Conservation (phyloP, 306 rosid species). For the Erythrophleum fordii region DNA sequence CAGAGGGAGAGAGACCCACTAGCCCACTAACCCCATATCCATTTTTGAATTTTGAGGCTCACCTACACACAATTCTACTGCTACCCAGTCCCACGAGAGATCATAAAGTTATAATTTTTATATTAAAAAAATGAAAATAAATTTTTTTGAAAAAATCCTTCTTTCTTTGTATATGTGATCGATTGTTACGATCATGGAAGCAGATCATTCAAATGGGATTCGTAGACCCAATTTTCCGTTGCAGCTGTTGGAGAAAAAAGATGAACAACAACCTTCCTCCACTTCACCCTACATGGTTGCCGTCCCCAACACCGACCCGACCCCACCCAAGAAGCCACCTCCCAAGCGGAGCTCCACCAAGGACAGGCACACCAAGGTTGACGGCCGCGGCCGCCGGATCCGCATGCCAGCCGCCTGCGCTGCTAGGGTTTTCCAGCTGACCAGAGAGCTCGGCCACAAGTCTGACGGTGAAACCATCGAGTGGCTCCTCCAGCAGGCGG, state of each 20-base stretch:
- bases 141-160: not conserved
- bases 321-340: slow-evolving; percentile 51
- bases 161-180: slow-evolving; percentile 31
- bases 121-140: too few species aligned
- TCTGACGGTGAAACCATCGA: slow-evolving; percentile 95
- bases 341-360: slow-evolving; percentile 79
- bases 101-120: not conserved
- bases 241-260: slow-evolving; percentile 74
- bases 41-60: slow-evolving; percentile 51
- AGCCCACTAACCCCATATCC: slow-evolving; percentile 67
- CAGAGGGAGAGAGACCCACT: slow-evolving; percentile 71
- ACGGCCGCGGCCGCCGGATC: slow-evolving; percentile 97
- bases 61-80: slow-evolving; percentile 42
- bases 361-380: slow-evolving; percentile 92
- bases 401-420: slow-evolving; percentile 99
- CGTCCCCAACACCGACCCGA: not conserved
- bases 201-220: slow-evolving; percentile 71
- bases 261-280: slow-evolving; percentile 50
- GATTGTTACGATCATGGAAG: slow-evolving; percentile 73
- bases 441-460: slow-evolving; percentile 88
- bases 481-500: slow-evolving; percentile 97
- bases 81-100: not conserved
- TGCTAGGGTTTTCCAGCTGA: slow-evolving; percentile 91
- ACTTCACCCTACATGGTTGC: slow-evolving; percentile 26
- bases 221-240: slow-evolving; percentile 91